phyloP scores from a whole-genome alignment of 495 filamentous ascomycete species.

The Aspergillus avenaceus region DNA sequence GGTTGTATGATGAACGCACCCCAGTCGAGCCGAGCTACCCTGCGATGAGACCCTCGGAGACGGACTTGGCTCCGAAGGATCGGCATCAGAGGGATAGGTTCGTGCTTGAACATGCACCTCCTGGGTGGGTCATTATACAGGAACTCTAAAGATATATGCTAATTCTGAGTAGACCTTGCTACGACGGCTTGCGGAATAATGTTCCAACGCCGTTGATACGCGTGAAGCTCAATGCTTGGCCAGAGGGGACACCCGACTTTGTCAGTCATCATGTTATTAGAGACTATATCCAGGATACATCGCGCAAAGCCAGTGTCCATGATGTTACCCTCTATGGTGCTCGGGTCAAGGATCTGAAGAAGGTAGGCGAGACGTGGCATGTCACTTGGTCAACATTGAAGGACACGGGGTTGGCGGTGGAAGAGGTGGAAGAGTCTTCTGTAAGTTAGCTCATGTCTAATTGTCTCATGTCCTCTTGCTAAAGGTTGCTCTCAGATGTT shows the following conservation, averaged over 20 bases:
- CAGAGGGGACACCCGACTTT: conserved; percentile 51
- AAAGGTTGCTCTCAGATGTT: conserved; percentile 32
- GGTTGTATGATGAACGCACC: conserved; percentile 55
- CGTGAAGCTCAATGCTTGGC: conserved; percentile 56
- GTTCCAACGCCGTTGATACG: conserved; percentile 58
- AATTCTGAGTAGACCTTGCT: conserved; percentile 42
- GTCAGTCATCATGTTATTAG: conserved; percentile 53
- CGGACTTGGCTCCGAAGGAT: conserved; percentile 22
- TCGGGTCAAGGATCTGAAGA: conserved; percentile 50
- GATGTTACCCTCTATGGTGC: conserved; percentile 50
- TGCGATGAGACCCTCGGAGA: conserved; percentile 39
- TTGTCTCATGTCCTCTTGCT: background rate
- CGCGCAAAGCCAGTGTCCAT: conserved; percentile 44
- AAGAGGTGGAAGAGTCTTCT: conserved; percentile 18
- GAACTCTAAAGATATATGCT: background rate
- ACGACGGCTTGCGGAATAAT: conserved; percentile 61
- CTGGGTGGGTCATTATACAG: conserved; percentile 31
- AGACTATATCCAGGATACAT: conserved; percentile 57
- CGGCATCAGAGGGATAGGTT: conserved; percentile 18
- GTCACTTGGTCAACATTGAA: conserved; percentile 34
- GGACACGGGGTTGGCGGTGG: conserved; percentile 26
- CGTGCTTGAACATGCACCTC: conserved; percentile 44
- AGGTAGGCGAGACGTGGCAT: conserved; percentile 46
- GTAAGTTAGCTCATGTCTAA: conserved; percentile 8
- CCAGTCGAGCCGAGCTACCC: conserved; percentile 57